Base-by-base conservation (phyloP, 169 alveolate genomes). In the Plasmodium malariae region DNA sequence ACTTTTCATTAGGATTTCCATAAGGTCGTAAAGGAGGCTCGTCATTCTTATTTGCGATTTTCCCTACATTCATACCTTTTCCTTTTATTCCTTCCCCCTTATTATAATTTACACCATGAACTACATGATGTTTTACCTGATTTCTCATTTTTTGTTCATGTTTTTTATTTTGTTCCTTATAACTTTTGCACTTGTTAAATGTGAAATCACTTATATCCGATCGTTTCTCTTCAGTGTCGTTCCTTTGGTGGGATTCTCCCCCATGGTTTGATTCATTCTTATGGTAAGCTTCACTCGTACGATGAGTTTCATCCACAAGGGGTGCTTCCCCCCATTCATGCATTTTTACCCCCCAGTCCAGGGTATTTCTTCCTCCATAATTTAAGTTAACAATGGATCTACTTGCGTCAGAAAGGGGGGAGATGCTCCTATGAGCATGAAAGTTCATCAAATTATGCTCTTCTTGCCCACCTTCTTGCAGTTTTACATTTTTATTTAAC, bases 201-300 rank as follows among this genome's bases (percentile, higher is more conserved):
- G 72, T 54, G 2, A 73, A 54, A 30, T 73, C 87, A 4, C 72
- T 73, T 12, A 54, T 24, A 11, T 73, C 59, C 1, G 60, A 73
- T 36, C 55, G 51, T 21, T 73, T 57, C 43, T 73, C 87, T 26
- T 69, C 7, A 12, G 17, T 48, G 30, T 49, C 7, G 9, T 48
- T 9, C 54, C 21, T 48, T 67, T 30, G 7, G 12, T 12, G 4
- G 21, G 14, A 0, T 36, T 17, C 3, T 30, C 5, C 12, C 11
- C 24, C 5, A 17, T 14, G 17, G 24, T 21, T 54, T 14, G 9
- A 14, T 54, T 11, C 76, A 32, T 34, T 40, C 9, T 7, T 32
- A 3, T 12, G 19, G n/a, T n/a, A n/a, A 12, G 17, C 28, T 67
- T 49, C 7, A n/a, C 28, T 9, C 54, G 17, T 48, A 34, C 55